Evolutionary conservation across 2,329 filamentous ascomycete genomes (phyloP), one percentile per base, ranked within the genome.

Genomic region (Cladophialophora exuberans): DNA sequence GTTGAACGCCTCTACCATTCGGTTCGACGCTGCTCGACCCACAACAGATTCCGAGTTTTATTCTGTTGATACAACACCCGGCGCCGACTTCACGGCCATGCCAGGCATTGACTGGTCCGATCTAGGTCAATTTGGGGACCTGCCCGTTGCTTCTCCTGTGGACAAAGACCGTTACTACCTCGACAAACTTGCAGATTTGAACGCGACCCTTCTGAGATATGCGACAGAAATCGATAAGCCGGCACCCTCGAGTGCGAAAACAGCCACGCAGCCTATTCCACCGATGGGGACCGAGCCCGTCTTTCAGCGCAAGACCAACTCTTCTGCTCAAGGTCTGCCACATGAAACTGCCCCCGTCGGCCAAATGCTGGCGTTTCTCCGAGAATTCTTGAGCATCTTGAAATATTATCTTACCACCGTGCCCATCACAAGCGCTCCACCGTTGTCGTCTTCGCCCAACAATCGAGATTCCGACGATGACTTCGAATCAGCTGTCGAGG

Each of bases 161-260:
- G 39, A 43, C 23, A 43, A 43, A 23, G 13, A n/a, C 15, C n/a
- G 25, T 23, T 25, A 43, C 20, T 43, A 43, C 25, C 39, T 43
- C 13, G 39, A 17, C 2, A 43, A 43, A 25, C 39, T 43, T 25
- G 25, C 39, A 43, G 17, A 23, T 43, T 17, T 43, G 3, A 43
- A 43, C 11, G 15, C 15, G 5, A 25, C 20, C 2, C 39, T 43
- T 4, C 39, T 43, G 15, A 43, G 13, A 25, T 43, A 43, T 11
- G 25, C 11, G 5, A 6, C 17, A 13, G n/a, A 43, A 6, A 23
- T 23, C 39, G 20, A 31, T 31, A 31, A 13, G 7, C 13, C 28
- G 6, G 6, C 28, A 31, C 28, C 28, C 6, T 6, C 28, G 6
- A 13, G 13, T 7, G 28, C 28, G 13, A 7, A 6, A 31, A 31